A percentile compares a stretch with the other conserved stretches of the same genome.
phyloP scores from a whole-genome alignment of 345 rosid genomes.

The Cardamine resedifolia region DNA sequence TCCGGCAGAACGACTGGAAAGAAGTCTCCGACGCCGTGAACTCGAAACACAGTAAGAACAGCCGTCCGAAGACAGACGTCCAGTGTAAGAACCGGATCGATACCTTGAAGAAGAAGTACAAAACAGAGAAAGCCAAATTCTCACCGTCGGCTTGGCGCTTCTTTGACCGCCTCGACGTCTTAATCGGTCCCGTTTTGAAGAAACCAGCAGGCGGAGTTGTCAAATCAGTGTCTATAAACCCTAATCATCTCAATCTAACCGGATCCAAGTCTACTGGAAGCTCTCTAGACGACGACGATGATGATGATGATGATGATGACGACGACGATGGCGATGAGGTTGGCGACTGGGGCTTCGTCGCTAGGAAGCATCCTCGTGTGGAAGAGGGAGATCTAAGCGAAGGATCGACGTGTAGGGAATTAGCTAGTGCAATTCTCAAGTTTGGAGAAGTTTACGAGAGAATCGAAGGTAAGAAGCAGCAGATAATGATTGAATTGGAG shows the following conservation, averaged over 20 bases:
- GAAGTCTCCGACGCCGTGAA: constrained; percentile 65
- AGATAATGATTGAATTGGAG: constrained; percentile 73
- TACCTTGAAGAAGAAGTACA: constrained; percentile 65
- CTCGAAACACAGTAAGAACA: constrained; percentile 36
- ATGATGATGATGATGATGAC: constrained; percentile 47
- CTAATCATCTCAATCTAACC: neutral
- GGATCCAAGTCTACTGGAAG: constrained; percentile 43
- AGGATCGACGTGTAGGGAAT: constrained; percentile 48
- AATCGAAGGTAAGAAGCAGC: constrained; percentile 57
- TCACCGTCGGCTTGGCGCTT: constrained; percentile 49
- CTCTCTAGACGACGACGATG: constrained; percentile 43
- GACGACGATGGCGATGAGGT: constrained; percentile 42
- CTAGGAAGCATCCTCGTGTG: constrained; percentile 44
- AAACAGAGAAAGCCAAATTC: constrained; percentile 48
- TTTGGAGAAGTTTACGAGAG: constrained; percentile 70
- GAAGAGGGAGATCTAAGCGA: constrained; percentile 39
- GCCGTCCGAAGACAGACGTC: constrained; percentile 49
- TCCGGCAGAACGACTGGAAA: constrained; percentile 69
- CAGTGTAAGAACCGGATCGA: constrained; percentile 79
- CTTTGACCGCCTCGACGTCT: constrained; percentile 43
- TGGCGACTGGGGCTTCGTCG: constrained; percentile 40
- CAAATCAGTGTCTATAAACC: constrained; percentile 30
- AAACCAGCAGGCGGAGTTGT: constrained; percentile 20
- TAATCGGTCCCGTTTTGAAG: constrained; percentile 49
- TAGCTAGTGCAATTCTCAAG: constrained; percentile 59